Conservation (phyloP, 768 basidiomycete genomes). For the Mycena polygramma region DNA sequence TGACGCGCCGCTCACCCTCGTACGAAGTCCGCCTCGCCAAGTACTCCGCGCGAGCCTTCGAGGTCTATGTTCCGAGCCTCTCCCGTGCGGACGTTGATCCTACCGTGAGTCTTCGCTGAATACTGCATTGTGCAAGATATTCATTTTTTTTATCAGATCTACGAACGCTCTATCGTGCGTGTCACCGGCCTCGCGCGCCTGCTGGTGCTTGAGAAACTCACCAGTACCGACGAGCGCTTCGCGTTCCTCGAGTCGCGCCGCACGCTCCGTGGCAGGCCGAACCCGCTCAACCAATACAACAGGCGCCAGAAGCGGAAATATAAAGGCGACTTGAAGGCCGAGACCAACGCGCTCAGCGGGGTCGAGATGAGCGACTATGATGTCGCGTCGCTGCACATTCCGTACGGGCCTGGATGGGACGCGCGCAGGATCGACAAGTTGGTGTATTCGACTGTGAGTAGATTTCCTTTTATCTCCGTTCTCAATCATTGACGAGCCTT, state of each 20-base stretch:
- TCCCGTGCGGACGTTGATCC: slow-evolving; percentile 67
- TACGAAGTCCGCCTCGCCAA: slow-evolving; percentile 75
- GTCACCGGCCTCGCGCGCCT: slow-evolving; percentile 73
- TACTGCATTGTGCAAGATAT: neutral
- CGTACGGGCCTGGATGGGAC: slow-evolving; percentile 73
- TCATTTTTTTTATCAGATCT: slow-evolving; percentile 56
- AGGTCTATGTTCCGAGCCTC: slow-evolving; percentile 70
- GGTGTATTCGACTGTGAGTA: slow-evolving; percentile 68
- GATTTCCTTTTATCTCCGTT: no score
- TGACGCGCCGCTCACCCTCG: slow-evolving; percentile 72
- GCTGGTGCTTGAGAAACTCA: slow-evolving; percentile 72
- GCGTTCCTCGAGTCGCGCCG: slow-evolving; percentile 62
- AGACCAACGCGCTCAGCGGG: slow-evolving; percentile 52
- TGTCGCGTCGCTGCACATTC: slow-evolving; percentile 67
- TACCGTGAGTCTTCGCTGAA: slow-evolving; percentile 53
- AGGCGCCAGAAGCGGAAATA: slow-evolving; percentile 53
- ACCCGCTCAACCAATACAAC: slow-evolving; percentile 44
- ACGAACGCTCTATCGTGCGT: slow-evolving; percentile 67
- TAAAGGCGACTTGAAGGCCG: slow-evolving; percentile 68
- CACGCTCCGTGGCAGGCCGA: slow-evolving; percentile 63
- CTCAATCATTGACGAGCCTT: slow-evolving; percentile 24
- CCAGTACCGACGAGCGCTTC: slow-evolving; percentile 56
- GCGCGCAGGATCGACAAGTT: slow-evolving; percentile 67
- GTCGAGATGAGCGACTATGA: slow-evolving; percentile 72
- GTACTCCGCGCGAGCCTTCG: slow-evolving; percentile 66